Base-by-base conservation (phyloP, 192 early-diverging fungal species). In the Backusella westeae region DNA sequence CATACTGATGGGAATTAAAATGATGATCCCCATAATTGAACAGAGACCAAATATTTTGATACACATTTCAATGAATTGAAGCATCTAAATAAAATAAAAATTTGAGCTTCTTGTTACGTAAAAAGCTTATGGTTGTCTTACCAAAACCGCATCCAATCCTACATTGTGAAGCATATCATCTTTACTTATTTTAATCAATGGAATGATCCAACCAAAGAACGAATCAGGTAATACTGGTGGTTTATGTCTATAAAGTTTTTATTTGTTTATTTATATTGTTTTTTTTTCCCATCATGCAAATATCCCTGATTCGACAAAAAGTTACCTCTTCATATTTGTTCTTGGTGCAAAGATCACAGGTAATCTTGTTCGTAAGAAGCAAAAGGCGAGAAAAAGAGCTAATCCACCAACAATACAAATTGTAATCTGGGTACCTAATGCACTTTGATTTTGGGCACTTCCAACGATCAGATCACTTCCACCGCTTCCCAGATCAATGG, bases 81-180 rank as follows among this genome's bases (percentile, higher is more conserved):
- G 70, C 76, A 89, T 78, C 88, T 89, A 75, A 14, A 44, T 44
- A 3, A 44, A 44, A 39, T 23, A 23, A 0, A 10, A 10, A 32
- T 2, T 44, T 17, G 42, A 44, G 12, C 15, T 44, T 44, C 21
- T 21, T 63, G 23, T 9, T 29, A 63, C 56, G 10, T 29, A 29
- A 63, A 63, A 12, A 17, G 15, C 2, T 32, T 32, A 32, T 32
- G 32, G 32, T 32, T 67, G 17, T 21, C 65, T 71, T 86, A 88
- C 89, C 83, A 90, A 82, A 10, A 82, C 86, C 69, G 89, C 89
- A 75, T 90, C 89, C 66, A 90, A 78, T 42, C 89, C 89, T 6
- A 90, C 89, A 65, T 81, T 83, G 19, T 88, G 80, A 15, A 90
- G 72, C 15, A 90, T 56, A 14, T 82, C 83, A 0, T 76, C 69